Evolutionary conservation across 805 yeast genomes (phyloP).

Genomic region (Schwanniomyces polymorphus): DNA sequence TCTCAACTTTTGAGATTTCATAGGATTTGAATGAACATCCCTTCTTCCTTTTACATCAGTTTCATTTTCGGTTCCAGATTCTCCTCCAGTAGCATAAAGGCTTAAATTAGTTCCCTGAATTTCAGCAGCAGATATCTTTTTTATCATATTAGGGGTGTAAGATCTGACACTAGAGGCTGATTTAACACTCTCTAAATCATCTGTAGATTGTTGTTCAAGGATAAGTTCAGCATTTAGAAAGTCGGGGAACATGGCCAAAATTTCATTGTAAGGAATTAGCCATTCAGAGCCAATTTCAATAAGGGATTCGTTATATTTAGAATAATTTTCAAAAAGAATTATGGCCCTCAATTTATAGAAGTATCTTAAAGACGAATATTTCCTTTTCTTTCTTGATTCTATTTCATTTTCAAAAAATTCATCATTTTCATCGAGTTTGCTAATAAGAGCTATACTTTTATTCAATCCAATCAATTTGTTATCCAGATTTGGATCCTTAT

Average conservation of each 20-base stretch:
- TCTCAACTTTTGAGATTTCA: conserved; percentile 20
- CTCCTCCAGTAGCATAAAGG: conserved; percentile 8
- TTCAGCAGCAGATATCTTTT: conserved; percentile 19
- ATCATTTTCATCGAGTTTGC: conserved; percentile 22
- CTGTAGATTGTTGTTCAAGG: neutral
- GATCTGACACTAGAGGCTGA: neutral
- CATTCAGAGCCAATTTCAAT: conserved; percentile 43
- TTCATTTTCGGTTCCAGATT: conserved; percentile 8
- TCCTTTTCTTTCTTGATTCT: conserved; percentile 15
- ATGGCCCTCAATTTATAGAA: conserved; percentile 33
- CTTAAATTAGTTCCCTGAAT: conserved; percentile 8
- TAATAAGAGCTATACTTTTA: conserved; percentile 31
- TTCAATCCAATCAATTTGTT: conserved; percentile 30
- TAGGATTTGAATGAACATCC: conserved; percentile 2
- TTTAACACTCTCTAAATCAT: conserved; percentile 1
- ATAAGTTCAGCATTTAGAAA: conserved; percentile 28
- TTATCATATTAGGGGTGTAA: conserved; percentile 11
- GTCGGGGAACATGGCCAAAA: conserved; percentile 37
- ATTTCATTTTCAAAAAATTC: conserved; percentile 20
- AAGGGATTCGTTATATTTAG: conserved; percentile 37
- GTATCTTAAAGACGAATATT: conserved; percentile 33
- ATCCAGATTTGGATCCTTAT: conserved; percentile 28
- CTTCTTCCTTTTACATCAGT: conserved; percentile 2
- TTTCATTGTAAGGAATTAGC: conserved; percentile 34
- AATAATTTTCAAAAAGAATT: conserved; percentile 30